Evolutionary conservation across 2,329 filamentous ascomycete species (phyloP).

Genomic region (Purpureocillium lavendulum): DNA sequence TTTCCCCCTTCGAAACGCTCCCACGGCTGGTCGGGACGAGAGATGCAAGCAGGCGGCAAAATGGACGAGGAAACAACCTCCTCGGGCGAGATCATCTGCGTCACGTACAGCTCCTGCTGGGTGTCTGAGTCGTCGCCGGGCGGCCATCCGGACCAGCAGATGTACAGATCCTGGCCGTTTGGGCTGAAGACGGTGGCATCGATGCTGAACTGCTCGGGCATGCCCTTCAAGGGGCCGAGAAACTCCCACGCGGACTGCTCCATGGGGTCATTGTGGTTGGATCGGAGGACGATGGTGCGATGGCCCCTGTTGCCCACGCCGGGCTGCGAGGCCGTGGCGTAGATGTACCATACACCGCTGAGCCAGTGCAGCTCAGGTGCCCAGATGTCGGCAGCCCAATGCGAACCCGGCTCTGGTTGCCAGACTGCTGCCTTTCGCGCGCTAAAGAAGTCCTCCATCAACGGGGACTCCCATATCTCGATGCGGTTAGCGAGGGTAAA

Average conservation of each 20-base stretch:
- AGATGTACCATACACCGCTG: constrained; percentile 14
- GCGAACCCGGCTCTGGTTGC: constrained; percentile 10
- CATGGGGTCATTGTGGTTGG: constrained; percentile 5
- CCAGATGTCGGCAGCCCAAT: constrained; percentile 14
- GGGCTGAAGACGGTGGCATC: constrained; percentile 9
- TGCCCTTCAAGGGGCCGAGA: constrained; percentile 8
- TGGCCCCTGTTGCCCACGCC: constrained; percentile 2
- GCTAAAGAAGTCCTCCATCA: constrained; percentile 20
- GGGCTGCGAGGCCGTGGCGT: constrained; percentile 5
- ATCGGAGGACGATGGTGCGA: constrained; percentile 5
- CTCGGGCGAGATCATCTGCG: constrained; percentile 4
- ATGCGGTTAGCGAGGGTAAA: constrained; percentile 24
- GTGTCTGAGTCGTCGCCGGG: constrained; percentile 7
- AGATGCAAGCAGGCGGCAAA: constrained; percentile 2
- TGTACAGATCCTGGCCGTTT: constrained; percentile 9
- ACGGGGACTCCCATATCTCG: constrained; percentile 22
- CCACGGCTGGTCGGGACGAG: constrained; percentile 5
- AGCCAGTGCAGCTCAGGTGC: constrained; percentile 14
- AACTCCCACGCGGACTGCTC: constrained; percentile 6
- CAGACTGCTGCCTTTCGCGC: constrained; percentile 16
- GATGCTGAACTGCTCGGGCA: constrained; percentile 8
- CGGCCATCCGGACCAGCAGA: constrained; percentile 9
- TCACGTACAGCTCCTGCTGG: constrained; percentile 7
- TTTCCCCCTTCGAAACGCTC: constrained; percentile 5
- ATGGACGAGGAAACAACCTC: constrained; percentile 1